These are phyloP conservation scores for Elongisporangium prolatum DNA, from an alignment of 352 stramenopile species.

Conservation along the genomic window DNA sequence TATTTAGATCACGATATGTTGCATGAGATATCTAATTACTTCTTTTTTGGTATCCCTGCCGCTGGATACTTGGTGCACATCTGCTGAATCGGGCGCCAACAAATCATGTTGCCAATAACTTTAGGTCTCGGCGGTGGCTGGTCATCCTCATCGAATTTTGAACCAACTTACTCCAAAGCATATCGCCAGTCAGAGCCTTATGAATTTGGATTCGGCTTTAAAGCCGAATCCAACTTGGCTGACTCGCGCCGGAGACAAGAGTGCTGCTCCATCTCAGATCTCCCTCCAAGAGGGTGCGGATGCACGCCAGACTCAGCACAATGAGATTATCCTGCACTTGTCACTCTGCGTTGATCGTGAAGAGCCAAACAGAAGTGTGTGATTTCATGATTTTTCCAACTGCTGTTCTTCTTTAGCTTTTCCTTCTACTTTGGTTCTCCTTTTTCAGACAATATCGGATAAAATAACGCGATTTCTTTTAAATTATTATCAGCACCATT, in stretches of 20 bases:
- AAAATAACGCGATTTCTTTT: too few species aligned
- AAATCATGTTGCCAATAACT: not conserved
- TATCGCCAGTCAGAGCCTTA: constrained; percentile 14
- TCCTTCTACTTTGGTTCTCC: too few species aligned
- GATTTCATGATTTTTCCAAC: not conserved
- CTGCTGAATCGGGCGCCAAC: not conserved
- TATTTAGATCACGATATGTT: too few species aligned
- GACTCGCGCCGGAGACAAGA: constrained; percentile 16
- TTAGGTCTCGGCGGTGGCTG: not conserved
- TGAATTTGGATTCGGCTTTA: too few species aligned
- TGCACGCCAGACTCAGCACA: not conserved
- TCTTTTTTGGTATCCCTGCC: too few species aligned
- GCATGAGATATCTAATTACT: too few species aligned
- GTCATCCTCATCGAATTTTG: not conserved
- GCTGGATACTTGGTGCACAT: not conserved
- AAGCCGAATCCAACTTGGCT: constrained; percentile 16
- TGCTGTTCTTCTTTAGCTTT: too few species aligned
- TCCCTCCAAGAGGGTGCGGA: constrained; percentile 43
- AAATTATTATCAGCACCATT: too few species aligned
- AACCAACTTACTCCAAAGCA: constrained; percentile 12
- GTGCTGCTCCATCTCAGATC: constrained; percentile 59
- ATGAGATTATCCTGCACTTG: not conserved
- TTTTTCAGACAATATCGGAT: too few species aligned
- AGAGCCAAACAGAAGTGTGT: not conserved
- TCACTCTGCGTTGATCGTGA: not conserved